A percentile compares a stretch with the other conserved stretches of the same genome.
phyloP scores from a whole-genome alignment of 179 eudicot species.

The Dionaea muscipula region DNA sequence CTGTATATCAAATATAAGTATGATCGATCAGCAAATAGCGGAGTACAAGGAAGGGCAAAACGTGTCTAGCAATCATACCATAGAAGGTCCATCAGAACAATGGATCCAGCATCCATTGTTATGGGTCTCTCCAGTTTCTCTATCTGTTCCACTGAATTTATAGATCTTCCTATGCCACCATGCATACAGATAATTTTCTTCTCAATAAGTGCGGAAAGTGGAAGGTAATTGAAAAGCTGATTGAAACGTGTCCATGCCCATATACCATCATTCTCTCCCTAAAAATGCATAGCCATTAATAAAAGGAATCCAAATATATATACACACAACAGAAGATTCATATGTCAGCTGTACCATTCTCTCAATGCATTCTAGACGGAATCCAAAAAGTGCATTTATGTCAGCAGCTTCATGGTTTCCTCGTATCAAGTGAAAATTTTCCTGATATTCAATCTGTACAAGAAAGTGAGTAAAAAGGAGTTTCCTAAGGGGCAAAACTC shows the following conservation, averaged over 20 bases:
- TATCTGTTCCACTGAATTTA: conserved; percentile 76
- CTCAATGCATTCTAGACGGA: conserved; percentile 95
- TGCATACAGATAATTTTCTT: conserved; percentile 95
- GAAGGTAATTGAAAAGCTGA: conserved; percentile 85
- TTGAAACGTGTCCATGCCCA: conserved; percentile 97
- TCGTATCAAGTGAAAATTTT: conserved; percentile 78
- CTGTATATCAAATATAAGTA: conserved; percentile 24
- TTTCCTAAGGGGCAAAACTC: conserved; percentile 6
- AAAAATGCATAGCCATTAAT: conserved; percentile 10
- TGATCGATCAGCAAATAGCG: conserved; percentile 5
- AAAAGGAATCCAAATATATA: neutral
- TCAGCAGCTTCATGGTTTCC: conserved; percentile 99
- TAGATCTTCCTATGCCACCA: conserved; percentile 94
- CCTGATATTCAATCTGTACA: conserved; percentile 80
- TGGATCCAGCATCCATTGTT: conserved; percentile 92
- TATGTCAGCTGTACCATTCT: conserved; percentile 55
- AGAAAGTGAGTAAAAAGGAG: conserved; percentile 7
- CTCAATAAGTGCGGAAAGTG: conserved; percentile 90
- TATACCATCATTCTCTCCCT: conserved; percentile 95
- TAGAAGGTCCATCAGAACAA: conserved; percentile 79
- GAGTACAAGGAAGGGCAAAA: conserved; percentile 5
- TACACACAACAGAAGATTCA: neutral
- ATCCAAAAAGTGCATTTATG: conserved; percentile 89
- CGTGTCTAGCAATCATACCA: conserved; percentile 36
- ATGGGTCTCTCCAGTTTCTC: conserved; percentile 91